Percentiles rank a stretch among this genome's conserved stretches.
Evolutionary conservation across 352 stramenopile genomes (phyloP).

Genomic region (Globisporangium paddicum): DNA sequence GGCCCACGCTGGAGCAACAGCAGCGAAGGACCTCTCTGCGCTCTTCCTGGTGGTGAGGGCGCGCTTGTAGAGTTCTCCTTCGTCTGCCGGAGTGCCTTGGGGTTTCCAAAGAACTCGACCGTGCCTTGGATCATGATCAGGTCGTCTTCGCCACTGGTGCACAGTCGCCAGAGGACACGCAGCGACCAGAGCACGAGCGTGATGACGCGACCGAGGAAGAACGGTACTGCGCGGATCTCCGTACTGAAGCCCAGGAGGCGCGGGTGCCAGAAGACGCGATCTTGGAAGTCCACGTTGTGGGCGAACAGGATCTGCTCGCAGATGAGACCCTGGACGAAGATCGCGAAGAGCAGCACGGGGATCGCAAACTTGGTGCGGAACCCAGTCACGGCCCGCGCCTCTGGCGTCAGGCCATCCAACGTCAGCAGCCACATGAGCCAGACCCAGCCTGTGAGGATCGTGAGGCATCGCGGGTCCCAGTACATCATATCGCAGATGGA

Average conservation of each 20-base stretch:
- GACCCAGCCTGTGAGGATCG: slow-evolving; percentile 12
- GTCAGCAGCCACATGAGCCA: slow-evolving; percentile 21
- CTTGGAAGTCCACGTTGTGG: background rate
- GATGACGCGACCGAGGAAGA: slow-evolving; percentile 2
- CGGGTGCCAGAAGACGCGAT: slow-evolving; percentile 2
- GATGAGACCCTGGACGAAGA: background rate
- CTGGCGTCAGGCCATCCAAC: slow-evolving; percentile 19
- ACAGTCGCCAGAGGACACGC: slow-evolving; percentile 1
- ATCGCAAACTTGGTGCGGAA: background rate
- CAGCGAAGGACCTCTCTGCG: background rate
- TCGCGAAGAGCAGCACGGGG: slow-evolving; percentile 2
- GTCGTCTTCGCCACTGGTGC: slow-evolving; percentile 1
- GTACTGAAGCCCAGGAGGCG: background rate
- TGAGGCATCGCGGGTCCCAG: too few species aligned
- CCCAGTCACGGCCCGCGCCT: background rate
- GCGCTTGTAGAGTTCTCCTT: background rate
- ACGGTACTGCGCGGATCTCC: slow-evolving; percentile 2
- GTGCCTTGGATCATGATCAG: slow-evolving; percentile 8
- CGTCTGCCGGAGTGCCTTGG: background rate
- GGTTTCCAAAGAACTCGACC: slow-evolving; percentile 5
- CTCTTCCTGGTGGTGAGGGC: too few species aligned
- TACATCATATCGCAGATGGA: too few species aligned
- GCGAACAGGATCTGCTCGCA: slow-evolving; percentile 1
- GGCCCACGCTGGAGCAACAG: background rate
- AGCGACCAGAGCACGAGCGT: slow-evolving; percentile 10